Evolutionary conservation across 148 eudicot genomes (phyloP), one percentile per base, ranked within the genome.

Genomic region (Dianthus caryophyllus): DNA sequence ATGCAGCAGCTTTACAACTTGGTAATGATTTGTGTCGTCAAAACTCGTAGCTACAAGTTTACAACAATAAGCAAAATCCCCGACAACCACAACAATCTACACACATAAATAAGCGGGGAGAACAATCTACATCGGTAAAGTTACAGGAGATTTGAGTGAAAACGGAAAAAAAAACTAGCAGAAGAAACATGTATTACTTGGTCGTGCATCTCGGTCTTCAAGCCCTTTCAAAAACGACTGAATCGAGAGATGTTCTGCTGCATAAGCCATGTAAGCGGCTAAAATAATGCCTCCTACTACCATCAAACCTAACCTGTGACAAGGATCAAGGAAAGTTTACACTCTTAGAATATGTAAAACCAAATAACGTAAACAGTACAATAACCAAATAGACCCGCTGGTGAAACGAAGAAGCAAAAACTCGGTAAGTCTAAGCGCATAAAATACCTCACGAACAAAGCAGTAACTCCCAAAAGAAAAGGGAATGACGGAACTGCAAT

Each of bases 281-380:
- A 94, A 77, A 24, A 94, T 54, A 61, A 94, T 56, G 77, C 97
- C 96, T 73, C 88, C 93, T 11, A 73, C 86, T 56, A 85, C 94
- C 93, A 90, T 90, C 81, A 90, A 75, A 62, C 96, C 96, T 64
- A 94, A 76, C 83, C 99, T 94, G 97, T 46, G 69, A n/a, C n/a
- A 60, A 39, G 20, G 8, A 9, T 31, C 5, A 64, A 16, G 52
- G 0, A 26, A 36, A 53, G 16, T 63, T 10, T 55, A 43, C n/a
- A n/a, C 41, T 10, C 24, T 61, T 71, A 62, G 57, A 53, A n/a
- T n/a, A n/a, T n/a, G n/a, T n/a, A n/a, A n/a, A n/a, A n/a, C n/a
- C n/a, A n/a, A n/a, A n/a, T n/a, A n/a, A n/a, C n/a, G n/a, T n/a
- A n/a, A n/a, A n/a, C n/a, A n/a, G n/a, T 4, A 55, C 14, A 27